Evolutionary conservation across 83 land plant species (phyloP), one percentile per base, ranked within the genome.

Genomic region (Larix sibirica): DNA sequence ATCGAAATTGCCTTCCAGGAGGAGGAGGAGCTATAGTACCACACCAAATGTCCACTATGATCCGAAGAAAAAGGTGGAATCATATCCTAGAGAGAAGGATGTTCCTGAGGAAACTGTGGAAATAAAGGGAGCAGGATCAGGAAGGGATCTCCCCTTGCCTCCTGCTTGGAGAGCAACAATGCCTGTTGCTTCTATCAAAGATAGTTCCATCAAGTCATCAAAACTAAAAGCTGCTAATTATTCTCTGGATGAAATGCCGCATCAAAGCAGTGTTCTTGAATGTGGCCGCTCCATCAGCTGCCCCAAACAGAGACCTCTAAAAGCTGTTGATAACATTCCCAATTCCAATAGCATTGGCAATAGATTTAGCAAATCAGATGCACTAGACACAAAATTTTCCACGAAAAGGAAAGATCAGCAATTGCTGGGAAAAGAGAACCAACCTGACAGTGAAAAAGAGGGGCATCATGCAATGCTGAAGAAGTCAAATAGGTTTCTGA

Each of bases 1-100:
- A 73, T 73, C 77, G 20, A 73, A 73, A 44, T 73, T 73, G 8
- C 77, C 77, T 40, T 42, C 77, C 10, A 73, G 26, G 77, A 73
- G 44, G 77, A 73, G 44, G 56, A 42, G 77, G 77, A 44, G 5
- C 77, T 73, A 8, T 44, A 44, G 26, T 44, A 50, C 77, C 50
- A 40, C 44, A 56, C 26, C 26, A n/a, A 31, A 73, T 73, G 23
- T 14, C 7, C 58, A 44, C n/a, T 9, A 36, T 71, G 76, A 71
- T 71, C 47, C 36, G 50, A 40, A 71, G 47, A 71, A 42, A 71
- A 40, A 42, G 20, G 47, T 18, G 7, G 50, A 71, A 40, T n/a
- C 47, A 38, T 71, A 20, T 71, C 21, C 76, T 10, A n/a, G 33
- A n/a, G 75, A 70, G 65, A 62, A 62, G 21, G 77, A 73, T 0